Evolutionary conservation across 805 yeast genomes (phyloP), one percentile per base, ranked within the genome.

Genomic region (Yamadazyma takamatsuzukensis): DNA sequence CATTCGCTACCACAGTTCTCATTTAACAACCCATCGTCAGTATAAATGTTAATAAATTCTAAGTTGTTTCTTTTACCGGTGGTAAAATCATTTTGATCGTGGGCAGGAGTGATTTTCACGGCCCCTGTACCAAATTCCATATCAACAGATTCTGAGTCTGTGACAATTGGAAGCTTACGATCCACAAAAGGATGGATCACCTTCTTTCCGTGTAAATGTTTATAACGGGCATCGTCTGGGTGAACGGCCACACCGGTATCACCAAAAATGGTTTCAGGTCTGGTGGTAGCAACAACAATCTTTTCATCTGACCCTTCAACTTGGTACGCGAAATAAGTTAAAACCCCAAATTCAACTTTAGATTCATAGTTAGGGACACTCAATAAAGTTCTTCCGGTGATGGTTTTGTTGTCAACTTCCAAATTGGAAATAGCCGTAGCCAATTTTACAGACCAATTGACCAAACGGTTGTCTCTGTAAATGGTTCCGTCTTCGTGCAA

Each of bases 61-160:
- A 93, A 73, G 53, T 77, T 70, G 61, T 87, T 85, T 69, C 98
- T 88, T 69, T 85, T 89, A 70, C 98, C 98, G 34, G 96, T 87
- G 55, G 71, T 74, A 74, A 86, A 88, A 86, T 93, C 98, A 74
- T 93, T 93, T 52, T 80, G 83, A 66, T 93, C 98, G 64, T 93
- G 98, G 27, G 96, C 97, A 39, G 98, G 98, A 10, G 98, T 93
- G 58, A 93, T 93, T 68, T 93, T 93, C 42, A 93, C 98, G 30
- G 98, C 98, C 81, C 98, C 98, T 42, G 98, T 93, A 74, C 98
- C 98, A 49, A 93, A 93, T 61, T 85, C 95, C 97, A 93, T 93
- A 62, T 93, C 98, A 44, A 93, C 98, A 25, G 97, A 93, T 63
- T 86, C 95, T 24, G 80, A 57, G 59, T 93, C 98, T 32, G 88